Evolutionary conservation across 495 filamentous ascomycete genomes (phyloP).

Genomic region (Pseudevernia furfuracea): DNA sequence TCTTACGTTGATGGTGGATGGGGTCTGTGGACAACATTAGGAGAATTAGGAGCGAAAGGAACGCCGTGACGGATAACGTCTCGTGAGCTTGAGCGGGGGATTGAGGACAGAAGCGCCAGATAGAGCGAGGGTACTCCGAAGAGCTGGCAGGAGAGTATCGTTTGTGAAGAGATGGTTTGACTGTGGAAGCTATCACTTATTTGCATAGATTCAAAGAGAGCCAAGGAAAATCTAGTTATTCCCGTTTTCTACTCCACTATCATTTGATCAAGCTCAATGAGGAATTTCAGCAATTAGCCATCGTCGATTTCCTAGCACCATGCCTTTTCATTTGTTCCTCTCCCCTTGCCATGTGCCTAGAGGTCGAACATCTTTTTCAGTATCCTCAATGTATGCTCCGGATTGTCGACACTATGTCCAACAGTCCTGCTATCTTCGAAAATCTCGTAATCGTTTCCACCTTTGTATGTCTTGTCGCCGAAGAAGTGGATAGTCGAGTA

Average conservation of each 20-base stretch:
- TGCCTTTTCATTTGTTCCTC: background rate
- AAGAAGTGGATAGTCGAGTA: constrained; percentile 96
- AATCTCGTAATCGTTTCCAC: constrained; percentile 95
- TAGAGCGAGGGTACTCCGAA: background rate
- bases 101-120: background rate
- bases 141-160: background rate
- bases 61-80: background rate
- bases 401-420: constrained; percentile 72
- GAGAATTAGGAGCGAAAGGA: too few species aligned
- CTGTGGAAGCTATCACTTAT: background rate
- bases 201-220: background rate
- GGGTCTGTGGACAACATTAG: background rate
- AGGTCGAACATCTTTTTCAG: constrained; percentile 74
- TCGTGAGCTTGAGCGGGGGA: background rate
- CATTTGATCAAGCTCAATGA: background rate
- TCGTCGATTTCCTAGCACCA: background rate
- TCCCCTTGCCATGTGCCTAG: constrained; percentile 29
- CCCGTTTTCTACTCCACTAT: background rate
- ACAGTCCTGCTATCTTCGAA: constrained; percentile 70
- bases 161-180: background rate
- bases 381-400: constrained; percentile 70
- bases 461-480: constrained; percentile 82
- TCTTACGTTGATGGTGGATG: background rate
- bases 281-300: background rate
- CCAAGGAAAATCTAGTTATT: background rate